These are phyloP conservation scores for Populus hybrid DNA, from an alignment of 441 rosid species.

Conservation along the genomic window DNA sequence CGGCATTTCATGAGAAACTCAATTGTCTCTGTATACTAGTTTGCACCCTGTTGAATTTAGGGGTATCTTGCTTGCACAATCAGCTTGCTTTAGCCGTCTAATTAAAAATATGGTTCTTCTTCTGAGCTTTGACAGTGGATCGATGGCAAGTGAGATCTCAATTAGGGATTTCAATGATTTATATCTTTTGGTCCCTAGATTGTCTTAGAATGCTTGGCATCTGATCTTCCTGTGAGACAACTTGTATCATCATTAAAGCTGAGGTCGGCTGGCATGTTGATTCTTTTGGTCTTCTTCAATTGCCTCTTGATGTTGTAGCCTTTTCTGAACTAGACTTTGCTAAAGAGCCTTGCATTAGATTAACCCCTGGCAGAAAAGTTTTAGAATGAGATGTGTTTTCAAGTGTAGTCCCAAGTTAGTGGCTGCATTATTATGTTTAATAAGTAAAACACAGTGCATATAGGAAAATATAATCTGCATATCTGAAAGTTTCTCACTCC, in stretches of 20 bases:
- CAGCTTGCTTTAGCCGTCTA: not conserved
- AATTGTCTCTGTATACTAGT: not conserved
- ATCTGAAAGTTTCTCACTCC: no score
- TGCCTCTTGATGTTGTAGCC: not conserved
- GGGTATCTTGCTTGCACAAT: not conserved
- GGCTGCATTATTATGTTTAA: not conserved
- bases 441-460: not conserved
- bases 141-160: not conserved
- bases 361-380: not conserved
- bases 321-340: not conserved
- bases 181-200: not conserved
- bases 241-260: not conserved
- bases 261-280: not conserved
- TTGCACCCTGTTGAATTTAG: not conserved
- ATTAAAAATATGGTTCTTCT: not conserved
- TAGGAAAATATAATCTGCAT: not conserved
- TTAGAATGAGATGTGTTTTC: not conserved
- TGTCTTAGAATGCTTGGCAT: not conserved
- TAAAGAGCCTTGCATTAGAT: not conserved
- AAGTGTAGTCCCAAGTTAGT: not conserved
- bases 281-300: not conserved
- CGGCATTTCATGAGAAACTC: not conserved
- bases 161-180: not conserved
- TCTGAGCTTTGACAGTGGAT: not conserved
- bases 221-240: not conserved